Percentiles rank a stretch among this genome's conserved stretches.
Evolutionary conservation across 139 green algal species (phyloP).

Genomic region (Yamagishiella unicocca): DNA sequence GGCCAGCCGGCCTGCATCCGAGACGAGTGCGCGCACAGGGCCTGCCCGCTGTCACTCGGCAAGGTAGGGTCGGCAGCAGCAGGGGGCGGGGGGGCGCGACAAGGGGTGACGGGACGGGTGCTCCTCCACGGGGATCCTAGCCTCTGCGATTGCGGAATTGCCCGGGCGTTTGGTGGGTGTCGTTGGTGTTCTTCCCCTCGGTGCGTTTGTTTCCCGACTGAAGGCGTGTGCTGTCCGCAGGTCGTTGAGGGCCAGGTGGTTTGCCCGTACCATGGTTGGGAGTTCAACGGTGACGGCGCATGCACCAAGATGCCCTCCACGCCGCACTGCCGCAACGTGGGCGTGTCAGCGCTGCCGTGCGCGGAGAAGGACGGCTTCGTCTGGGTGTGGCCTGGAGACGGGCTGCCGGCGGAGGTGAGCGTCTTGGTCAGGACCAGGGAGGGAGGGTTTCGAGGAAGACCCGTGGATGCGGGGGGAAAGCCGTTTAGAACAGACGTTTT

Average conservation of each 20-base stretch:
- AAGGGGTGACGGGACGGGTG: too few relatives aligned
- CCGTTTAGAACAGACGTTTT: too few relatives aligned
- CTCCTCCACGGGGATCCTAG: too few relatives aligned
- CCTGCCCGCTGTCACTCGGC: constrained; percentile 93
- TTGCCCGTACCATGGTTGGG: constrained; percentile 94
- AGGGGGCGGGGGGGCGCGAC: too few relatives aligned
- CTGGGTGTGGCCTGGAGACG: constrained; percentile 91
- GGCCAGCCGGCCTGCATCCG: constrained; percentile 81
- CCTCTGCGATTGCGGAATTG: too few relatives aligned
- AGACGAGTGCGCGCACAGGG: constrained; percentile 96
- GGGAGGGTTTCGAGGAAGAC: too few relatives aligned
- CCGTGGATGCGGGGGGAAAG: too few relatives aligned
- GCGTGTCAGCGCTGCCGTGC: constrained; percentile 82
- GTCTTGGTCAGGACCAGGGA: too few relatives aligned
- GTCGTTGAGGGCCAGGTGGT: constrained; percentile 55
- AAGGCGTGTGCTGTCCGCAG: constrained; percentile 4
- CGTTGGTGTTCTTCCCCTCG: not conserved
- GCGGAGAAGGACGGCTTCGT: constrained; percentile 95
- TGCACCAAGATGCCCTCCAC: constrained; percentile 96
- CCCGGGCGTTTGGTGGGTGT: too few relatives aligned
- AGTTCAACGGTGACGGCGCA: constrained; percentile 83
- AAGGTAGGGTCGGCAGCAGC: constrained; percentile 61
- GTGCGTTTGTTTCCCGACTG: not conserved
- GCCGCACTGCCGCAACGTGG: constrained; percentile 75
- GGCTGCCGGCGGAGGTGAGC: constrained; percentile 51